Conservation (phyloP, 2,329 filamentous ascomycete genomes). For the Chlorencoelia australis region DNA sequence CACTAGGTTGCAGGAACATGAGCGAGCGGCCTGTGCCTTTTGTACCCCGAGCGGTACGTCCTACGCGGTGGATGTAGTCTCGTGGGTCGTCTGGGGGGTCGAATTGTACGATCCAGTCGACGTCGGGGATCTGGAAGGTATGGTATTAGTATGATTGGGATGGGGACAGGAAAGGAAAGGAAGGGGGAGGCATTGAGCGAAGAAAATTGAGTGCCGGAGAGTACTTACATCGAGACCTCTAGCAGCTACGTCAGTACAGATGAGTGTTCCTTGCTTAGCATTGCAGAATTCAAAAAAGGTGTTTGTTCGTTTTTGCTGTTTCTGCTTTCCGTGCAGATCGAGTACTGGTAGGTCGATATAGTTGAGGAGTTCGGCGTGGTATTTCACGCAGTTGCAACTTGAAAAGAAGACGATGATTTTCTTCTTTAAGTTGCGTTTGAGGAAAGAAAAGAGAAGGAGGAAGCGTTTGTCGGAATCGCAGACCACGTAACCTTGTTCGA, state of each 20-base stretch:
- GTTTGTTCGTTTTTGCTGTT: slow-evolving; percentile 97
- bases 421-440: slow-evolving; percentile 77
- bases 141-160: slow-evolving; percentile 7
- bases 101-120: slow-evolving; percentile 95
- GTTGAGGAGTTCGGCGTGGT: slow-evolving; percentile 90
- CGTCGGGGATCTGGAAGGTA: slow-evolving; percentile 61
- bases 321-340: slow-evolving; percentile 87
- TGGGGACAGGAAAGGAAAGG: slow-evolving; percentile 1
- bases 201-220: neutral
- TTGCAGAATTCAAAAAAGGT: slow-evolving; percentile 97
- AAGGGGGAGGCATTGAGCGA: neutral
- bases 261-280: slow-evolving; percentile 73
- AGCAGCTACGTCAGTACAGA: slow-evolving; percentile 94
- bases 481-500: slow-evolving; percentile 93
- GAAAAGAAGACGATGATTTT: slow-evolving; percentile 98
- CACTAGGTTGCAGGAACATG: slow-evolving; percentile 85
- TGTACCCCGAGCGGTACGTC: slow-evolving; percentile 79
- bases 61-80: slow-evolving; percentile 93
- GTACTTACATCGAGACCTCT: slow-evolving; percentile 71
- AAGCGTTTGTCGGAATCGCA: slow-evolving; percentile 93
- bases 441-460: slow-evolving; percentile 84
- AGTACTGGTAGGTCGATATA: slow-evolving; percentile 91
- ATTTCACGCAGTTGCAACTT: slow-evolving; percentile 88
- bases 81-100: slow-evolving; percentile 86
- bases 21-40: slow-evolving; percentile 78